phyloP scores from a whole-genome alignment of 2,329 filamentous ascomycete species.

The Blumeria graminis region DNA sequence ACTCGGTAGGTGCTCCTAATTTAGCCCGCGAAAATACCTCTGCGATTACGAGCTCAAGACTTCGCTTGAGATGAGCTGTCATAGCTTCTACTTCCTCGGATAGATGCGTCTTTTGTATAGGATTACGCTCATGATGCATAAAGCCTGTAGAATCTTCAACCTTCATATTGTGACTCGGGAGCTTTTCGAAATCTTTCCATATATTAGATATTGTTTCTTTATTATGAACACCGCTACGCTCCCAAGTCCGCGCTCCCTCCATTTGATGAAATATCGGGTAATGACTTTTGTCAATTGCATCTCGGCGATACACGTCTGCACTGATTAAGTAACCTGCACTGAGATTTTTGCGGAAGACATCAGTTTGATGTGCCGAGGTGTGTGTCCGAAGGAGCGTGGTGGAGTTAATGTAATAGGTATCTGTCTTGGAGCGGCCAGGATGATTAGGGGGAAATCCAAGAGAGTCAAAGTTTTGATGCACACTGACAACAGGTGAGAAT shows the following conservation, averaged over 20 bases:
- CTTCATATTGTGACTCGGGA: constrained; percentile 49
- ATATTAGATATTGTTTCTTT: constrained; percentile 40
- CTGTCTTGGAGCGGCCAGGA: constrained; percentile 61
- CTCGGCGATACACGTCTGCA: constrained; percentile 83
- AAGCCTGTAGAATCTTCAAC: constrained; percentile 71
- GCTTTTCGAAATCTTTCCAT: constrained; percentile 39
- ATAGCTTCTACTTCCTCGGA: constrained; percentile 61
- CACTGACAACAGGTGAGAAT: constrained; percentile 63
- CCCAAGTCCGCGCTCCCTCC: constrained; percentile 85
- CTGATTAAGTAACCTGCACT: constrained; percentile 70
- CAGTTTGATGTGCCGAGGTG: constrained; percentile 78
- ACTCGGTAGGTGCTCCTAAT: constrained; percentile 26
- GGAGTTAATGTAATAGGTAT: constrained; percentile 89
- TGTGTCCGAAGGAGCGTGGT: constrained; percentile 72
- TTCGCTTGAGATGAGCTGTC: constrained; percentile 64
- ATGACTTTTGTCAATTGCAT: constrained; percentile 84
- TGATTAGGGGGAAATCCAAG: constrained; percentile 75
- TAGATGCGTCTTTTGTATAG: constrained; percentile 52
- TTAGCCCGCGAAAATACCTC: constrained; percentile 67
- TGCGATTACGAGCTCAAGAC: constrained; percentile 70
- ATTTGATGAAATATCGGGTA: constrained; percentile 98
- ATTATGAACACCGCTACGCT: constrained; percentile 33
- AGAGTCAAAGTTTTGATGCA: constrained; percentile 86
- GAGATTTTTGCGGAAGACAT: constrained; percentile 48
- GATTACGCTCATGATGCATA: constrained; percentile 56